These are phyloP conservation scores for Aspergillus haitiensis DNA, from an alignment of 495 filamentous ascomycete species.

Conservation along the genomic window DNA sequence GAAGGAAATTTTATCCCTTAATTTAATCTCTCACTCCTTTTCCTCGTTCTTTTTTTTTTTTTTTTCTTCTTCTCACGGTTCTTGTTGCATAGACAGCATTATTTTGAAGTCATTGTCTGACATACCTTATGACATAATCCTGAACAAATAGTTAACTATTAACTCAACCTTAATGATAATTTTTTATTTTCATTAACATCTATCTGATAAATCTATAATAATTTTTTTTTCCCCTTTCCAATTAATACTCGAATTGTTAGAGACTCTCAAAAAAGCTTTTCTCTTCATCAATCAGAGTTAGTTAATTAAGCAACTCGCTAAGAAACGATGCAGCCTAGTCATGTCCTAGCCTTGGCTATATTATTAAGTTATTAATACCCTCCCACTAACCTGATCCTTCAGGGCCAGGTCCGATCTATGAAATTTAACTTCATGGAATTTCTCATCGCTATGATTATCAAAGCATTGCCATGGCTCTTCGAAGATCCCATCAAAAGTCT, in stretches of 20 bases:
- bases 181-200: no score
- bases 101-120: no score
- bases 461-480: slow-evolving; percentile 23
- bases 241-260: background rate
- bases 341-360: slow-evolving; percentile 16
- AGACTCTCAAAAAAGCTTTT: no score
- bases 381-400: slow-evolving; percentile 18
- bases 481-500: slow-evolving; percentile 34
- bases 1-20: no score
- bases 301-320: slow-evolving; percentile 11
- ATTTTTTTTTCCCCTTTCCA: background rate
- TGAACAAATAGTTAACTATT: no score
- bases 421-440: background rate
- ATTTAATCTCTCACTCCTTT: background rate
- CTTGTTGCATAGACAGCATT: no score
- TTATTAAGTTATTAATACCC: slow-evolving; percentile 15
- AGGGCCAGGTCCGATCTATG: slow-evolving; percentile 13
- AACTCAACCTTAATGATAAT: no score
- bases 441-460: slow-evolving; percentile 1
- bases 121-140: no score
- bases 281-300: background rate
- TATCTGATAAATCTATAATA: no score
- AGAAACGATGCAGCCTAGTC: slow-evolving; percentile 22
- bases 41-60: background rate
- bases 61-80: no score